phyloP scores from a whole-genome alignment of 2,329 filamentous ascomycete genomes.

The Dactylellina leptospora region DNA sequence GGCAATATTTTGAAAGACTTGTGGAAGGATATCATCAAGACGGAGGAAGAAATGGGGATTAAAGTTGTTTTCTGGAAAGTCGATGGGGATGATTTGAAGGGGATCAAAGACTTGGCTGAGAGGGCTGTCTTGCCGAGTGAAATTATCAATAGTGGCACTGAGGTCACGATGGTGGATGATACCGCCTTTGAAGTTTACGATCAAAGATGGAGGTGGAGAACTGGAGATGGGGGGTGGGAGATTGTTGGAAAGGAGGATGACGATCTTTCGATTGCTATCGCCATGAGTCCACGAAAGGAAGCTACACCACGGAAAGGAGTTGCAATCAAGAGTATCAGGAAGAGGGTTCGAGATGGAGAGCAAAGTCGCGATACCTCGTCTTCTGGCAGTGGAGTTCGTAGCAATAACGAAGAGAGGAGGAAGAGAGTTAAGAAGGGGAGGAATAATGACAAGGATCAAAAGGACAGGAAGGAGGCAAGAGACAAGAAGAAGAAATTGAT shows the following conservation, averaged over 20 bases:
- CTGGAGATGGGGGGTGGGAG: background rate
- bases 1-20: background rate
- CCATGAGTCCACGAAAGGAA: too few species aligned
- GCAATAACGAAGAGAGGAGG: too few species aligned
- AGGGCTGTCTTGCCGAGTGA: background rate
- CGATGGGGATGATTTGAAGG: background rate
- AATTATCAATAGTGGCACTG: background rate
- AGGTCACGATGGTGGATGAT: background rate
- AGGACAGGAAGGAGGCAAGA: too few species aligned
- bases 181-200: background rate
- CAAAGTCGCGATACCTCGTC: too few species aligned
- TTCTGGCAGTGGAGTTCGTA: too few species aligned
- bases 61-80: slow-evolving; percentile 13
- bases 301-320: too few species aligned
- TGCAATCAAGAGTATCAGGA: too few species aligned
- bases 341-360: too few species aligned
- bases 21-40: slow-evolving; percentile 1
- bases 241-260: background rate
- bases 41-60: background rate
- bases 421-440: too few species aligned
- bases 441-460: too few species aligned
- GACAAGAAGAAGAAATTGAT: too few species aligned
- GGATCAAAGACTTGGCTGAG: background rate
- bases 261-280: too few species aligned
- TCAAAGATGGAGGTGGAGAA: slow-evolving; percentile 1